phyloP scores from a whole-genome alignment of 768 basidiomycete species.

The Asterophora lycoperdoides region DNA sequence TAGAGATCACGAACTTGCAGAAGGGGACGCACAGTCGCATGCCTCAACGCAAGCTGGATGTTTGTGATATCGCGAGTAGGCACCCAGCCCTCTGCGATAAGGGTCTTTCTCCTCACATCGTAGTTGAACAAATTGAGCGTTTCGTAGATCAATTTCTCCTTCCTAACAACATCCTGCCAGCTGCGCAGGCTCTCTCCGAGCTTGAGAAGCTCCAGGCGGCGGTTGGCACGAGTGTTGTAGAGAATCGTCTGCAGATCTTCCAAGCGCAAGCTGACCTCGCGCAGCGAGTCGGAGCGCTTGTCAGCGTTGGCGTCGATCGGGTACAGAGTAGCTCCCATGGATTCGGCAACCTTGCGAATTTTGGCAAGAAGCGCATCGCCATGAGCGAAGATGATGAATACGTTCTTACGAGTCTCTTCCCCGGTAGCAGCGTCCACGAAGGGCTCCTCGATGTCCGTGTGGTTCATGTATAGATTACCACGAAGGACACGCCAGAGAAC shows the following conservation, averaged over 20 bases:
- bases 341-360: slow-evolving; percentile 97
- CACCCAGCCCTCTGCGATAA: slow-evolving; percentile 97
- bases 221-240: slow-evolving; percentile 82
- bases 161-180: slow-evolving; percentile 92
- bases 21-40: too few species aligned
- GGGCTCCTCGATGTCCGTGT: slow-evolving; percentile 89
- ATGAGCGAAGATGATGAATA: slow-evolving; percentile 99
- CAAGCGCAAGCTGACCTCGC: slow-evolving; percentile 81
- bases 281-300: slow-evolving; percentile 85
- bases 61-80: slow-evolving; percentile 85
- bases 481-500: slow-evolving; percentile 97
- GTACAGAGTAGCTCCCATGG: slow-evolving; percentile 97
- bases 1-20: slow-evolving; percentile 18
- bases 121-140: slow-evolving; percentile 95
- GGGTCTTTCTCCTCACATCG: slow-evolving; percentile 88
- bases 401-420: slow-evolving; percentile 89
- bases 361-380: slow-evolving; percentile 89
- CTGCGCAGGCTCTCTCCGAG: slow-evolving; percentile 81
- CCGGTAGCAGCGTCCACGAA: slow-evolving; percentile 86
- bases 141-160: slow-evolving; percentile 96
- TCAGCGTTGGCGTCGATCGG: slow-evolving; percentile 94
- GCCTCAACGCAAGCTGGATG: slow-evolving; percentile 81
- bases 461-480: slow-evolving; percentile 99
- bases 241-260: slow-evolving; percentile 89
- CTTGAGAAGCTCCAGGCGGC: slow-evolving; percentile 76